These are phyloP conservation scores for Meyerozyma carpophila DNA, from an alignment of 1,139 yeast genomes.

Conservation along the genomic window DNA sequence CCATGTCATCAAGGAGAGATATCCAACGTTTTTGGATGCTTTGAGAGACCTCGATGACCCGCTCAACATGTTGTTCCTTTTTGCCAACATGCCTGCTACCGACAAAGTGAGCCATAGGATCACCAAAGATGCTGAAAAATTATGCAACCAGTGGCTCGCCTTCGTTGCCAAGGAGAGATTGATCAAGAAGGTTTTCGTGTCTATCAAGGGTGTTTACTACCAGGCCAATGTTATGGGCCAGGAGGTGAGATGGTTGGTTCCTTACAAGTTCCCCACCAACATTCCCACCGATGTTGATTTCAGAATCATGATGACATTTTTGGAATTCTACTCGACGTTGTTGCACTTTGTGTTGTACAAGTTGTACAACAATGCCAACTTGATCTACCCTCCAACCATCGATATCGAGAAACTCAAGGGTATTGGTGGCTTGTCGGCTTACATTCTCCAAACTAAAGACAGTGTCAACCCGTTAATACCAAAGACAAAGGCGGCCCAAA, in stretches of 20 bases:
- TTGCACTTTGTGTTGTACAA: constrained; percentile 82
- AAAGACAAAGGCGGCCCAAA: constrained; percentile 14
- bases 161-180: constrained; percentile 81
- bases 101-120: constrained; percentile 73
- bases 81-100: constrained; percentile 93
- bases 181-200: constrained; percentile 85
- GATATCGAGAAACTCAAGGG: constrained; percentile 70
- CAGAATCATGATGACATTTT: constrained; percentile 92
- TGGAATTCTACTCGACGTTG: constrained; percentile 91
- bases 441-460: constrained; percentile 51
- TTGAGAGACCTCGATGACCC: constrained; percentile 94
- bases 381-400: constrained; percentile 88
- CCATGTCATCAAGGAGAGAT: constrained; percentile 88
- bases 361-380: constrained; percentile 76
- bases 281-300: constrained; percentile 94
- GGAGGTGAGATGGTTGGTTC: constrained; percentile 93
- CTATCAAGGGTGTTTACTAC: constrained; percentile 95
- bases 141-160: constrained; percentile 95
- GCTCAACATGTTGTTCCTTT: constrained; percentile 86
- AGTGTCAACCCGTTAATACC: constrained; percentile 40
- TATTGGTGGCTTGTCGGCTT: constrained; percentile 85
- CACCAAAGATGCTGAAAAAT: constrained; percentile 77
- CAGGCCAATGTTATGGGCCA: constrained; percentile 89
- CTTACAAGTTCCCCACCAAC: constrained; percentile 93
- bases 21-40: constrained; percentile 91